Base-by-base conservation (phyloP, 768 basidiomycete species). In the Tricholoma sp. region DNA sequence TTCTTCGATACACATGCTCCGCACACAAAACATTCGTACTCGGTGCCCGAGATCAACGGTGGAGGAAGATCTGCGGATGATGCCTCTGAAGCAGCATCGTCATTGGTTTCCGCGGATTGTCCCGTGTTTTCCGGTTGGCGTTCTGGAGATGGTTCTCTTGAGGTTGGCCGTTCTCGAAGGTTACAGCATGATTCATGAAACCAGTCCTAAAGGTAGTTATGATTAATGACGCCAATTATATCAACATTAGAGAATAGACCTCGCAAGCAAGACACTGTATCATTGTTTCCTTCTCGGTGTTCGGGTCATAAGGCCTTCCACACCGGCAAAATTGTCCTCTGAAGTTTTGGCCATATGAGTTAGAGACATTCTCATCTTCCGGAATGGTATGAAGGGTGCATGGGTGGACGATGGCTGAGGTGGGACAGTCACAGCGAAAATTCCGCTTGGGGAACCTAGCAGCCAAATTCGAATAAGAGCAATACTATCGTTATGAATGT, bases 101-200 rank as follows among this genome's bases (percentile, higher is more conserved):
- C 78, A 53, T 70, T 67, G 24, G 64, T 64, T 57, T 66, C 61
- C 55, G 57, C 60, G 39, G 58, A 45, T 27, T 35, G 41, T n/a
- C 64, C 59, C 49, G 62, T 45, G 50, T 66, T 57, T 27, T 65
- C 53, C 56, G 61, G 60, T 8, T 35, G 47, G 6, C 62, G 60
- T 53, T 65, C 69, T 45, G 75, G 75, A 11, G 73, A 74, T 4
- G 78, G 59, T 50, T 72, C 77, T 56, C 81, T 76, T 8, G 79
- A 78, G 5, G 71, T 61, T 8, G 87, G 88, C 19, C 80, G 79
- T 67, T 86, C 82, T 58, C 89, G 81, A 43, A 94, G 77, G 69
- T 90, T 87, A 62, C 91, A 83, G 64, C 91, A 94, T 10, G 89
- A 92, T 73, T 94, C 91, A 63, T 94, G 91, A 70, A 85, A 94